These are phyloP conservation scores for Laburnicola sp. DNA, from an alignment of 2,329 filamentous ascomycete species.

Conservation along the genomic window DNA sequence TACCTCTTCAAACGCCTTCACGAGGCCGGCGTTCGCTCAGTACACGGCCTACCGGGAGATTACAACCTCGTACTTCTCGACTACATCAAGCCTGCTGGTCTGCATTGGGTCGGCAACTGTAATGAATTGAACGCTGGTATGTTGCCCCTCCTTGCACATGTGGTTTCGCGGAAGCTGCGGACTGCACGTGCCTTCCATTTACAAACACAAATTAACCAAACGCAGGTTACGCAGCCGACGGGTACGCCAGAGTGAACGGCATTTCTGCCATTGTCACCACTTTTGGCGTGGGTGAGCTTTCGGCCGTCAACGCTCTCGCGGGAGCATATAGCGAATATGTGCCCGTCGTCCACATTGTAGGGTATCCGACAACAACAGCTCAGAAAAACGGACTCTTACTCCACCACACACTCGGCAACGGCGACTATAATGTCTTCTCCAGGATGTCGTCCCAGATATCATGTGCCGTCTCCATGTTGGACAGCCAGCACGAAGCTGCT, in stretches of 20 bases:
- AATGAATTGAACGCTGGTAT: slow-evolving; percentile 63
- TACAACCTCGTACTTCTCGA: slow-evolving; percentile 57
- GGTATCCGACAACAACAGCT: slow-evolving; percentile 47
- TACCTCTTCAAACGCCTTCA: slow-evolving; percentile 48
- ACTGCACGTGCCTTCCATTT: neutral
- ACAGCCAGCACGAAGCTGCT: slow-evolving; percentile 69
- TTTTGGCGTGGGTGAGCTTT: slow-evolving; percentile 55
- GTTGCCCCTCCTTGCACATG: slow-evolving; percentile 11
- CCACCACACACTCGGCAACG: slow-evolving; percentile 54
- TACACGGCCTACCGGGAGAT: slow-evolving; percentile 53
- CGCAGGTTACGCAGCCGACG: slow-evolving; percentile 53
- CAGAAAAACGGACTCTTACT: slow-evolving; percentile 49
- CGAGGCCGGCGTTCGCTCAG: slow-evolving; percentile 49
- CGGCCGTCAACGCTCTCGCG: slow-evolving; percentile 53
- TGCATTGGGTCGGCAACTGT: slow-evolving; percentile 64
- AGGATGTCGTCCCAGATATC: slow-evolving; percentile 76
- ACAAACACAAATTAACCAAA: slow-evolving; percentile 9
- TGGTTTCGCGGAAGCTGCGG: slow-evolving; percentile 12
- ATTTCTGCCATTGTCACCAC: slow-evolving; percentile 53
- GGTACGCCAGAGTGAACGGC: slow-evolving; percentile 53
- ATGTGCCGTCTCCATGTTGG: slow-evolving; percentile 70
- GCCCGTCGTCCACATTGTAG: slow-evolving; percentile 54
- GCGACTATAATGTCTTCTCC: slow-evolving; percentile 80
- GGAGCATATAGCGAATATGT: slow-evolving; percentile 53
- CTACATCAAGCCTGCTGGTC: slow-evolving; percentile 57